These are phyloP conservation scores for Tagetes erecta DNA, from an alignment of 129 eudicot species.

Conservation along the genomic window DNA sequence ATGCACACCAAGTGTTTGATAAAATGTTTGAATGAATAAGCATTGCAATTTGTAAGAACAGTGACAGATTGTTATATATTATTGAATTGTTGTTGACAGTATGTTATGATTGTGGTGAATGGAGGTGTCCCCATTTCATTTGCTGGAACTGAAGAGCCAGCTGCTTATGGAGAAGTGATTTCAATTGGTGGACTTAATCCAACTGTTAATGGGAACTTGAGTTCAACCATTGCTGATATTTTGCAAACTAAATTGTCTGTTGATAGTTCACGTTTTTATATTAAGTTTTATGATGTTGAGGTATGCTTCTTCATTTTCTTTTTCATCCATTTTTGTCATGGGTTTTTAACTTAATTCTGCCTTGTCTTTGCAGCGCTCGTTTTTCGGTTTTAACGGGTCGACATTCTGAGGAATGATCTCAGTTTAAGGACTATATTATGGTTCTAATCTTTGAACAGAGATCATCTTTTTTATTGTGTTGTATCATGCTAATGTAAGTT, in stretches of 20 bases:
- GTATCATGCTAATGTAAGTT: constrained; percentile 15
- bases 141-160: constrained; percentile 89
- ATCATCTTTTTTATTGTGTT: constrained; percentile 9
- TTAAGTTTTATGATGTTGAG: constrained; percentile 83
- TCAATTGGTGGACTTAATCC: constrained; percentile 85
- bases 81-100: constrained; percentile 36
- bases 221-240: constrained; percentile 82
- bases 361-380: constrained; percentile 53
- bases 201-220: constrained; percentile 73
- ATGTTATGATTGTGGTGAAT: constrained; percentile 82
- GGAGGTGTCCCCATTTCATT: constrained; percentile 81
- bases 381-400: constrained; percentile 79
- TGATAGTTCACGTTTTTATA: constrained; percentile 67
- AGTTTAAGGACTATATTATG: constrained; percentile 11
- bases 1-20: constrained; percentile 53
- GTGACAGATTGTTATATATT: neutral
- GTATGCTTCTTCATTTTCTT: constrained; percentile 27
- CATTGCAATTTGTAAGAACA: neutral
- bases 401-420: constrained; percentile 52
- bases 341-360: neutral
- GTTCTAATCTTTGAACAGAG: constrained; percentile 15
- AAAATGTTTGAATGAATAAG: constrained; percentile 24
- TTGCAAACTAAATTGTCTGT: constrained; percentile 75
- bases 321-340: neutral
- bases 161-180: constrained; percentile 85